phyloP scores from a whole-genome alignment of 2,329 filamentous ascomycete genomes.

The Fusarium sp. region DNA sequence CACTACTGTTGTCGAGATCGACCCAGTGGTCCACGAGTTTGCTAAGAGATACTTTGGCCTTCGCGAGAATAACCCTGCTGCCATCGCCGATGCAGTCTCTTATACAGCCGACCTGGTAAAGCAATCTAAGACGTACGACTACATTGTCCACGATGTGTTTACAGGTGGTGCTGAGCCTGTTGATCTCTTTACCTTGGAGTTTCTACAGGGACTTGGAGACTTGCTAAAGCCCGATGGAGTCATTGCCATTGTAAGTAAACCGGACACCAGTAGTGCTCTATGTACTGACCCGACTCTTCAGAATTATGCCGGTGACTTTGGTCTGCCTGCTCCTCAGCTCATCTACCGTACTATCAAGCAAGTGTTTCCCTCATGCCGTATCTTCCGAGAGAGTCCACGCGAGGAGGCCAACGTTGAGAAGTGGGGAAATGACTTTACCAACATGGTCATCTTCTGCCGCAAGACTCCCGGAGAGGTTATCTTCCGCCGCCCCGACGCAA shows the following conservation, averaged over 20 bases:
- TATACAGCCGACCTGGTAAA: conserved; percentile 69
- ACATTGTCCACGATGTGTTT: conserved; percentile 98
- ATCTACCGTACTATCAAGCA: conserved; percentile 85
- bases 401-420: conserved; percentile 63
- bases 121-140: conserved; percentile 76
- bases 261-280: background rate
- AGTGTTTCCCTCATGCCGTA: conserved; percentile 90
- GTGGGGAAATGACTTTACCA: conserved; percentile 82
- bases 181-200: conserved; percentile 88
- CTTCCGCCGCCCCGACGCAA: conserved; percentile 76
- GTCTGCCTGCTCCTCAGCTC: conserved; percentile 80
- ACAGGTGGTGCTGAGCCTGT: conserved; percentile 95
- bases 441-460: conserved; percentile 95
- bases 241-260: conserved; percentile 82
- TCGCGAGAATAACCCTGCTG: conserved; percentile 81
- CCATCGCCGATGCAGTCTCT: conserved; percentile 85
- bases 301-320: conserved; percentile 96
- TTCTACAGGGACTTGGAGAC: conserved; percentile 78
- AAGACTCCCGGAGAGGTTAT: conserved; percentile 69
- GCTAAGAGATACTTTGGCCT: conserved; percentile 87
- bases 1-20: conserved; percentile 95
- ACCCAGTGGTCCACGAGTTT: conserved; percentile 88
- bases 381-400: conserved; percentile 84
- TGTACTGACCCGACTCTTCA: conserved; percentile 55
- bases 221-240: conserved; percentile 85